Evolutionary conservation across 495 filamentous ascomycete genomes (phyloP).

Genomic region (Penicillium daleae): DNA sequence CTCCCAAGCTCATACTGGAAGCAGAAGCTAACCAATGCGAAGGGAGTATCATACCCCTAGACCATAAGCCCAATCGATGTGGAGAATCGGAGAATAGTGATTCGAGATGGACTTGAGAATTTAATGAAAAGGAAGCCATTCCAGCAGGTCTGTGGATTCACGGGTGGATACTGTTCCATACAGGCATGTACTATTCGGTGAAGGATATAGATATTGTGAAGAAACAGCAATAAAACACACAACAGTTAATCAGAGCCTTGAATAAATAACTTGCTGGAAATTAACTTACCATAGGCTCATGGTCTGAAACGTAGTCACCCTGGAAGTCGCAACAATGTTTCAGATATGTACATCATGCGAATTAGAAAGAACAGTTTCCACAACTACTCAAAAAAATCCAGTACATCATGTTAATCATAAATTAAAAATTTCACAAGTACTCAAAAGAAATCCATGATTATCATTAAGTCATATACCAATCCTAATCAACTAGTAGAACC

Average conservation of each 20-base stretch:
- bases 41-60: slow-evolving; percentile 51
- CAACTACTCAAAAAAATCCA: too few species aligned
- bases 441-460: neutral
- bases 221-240: neutral
- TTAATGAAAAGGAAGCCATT: neutral
- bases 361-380: too few species aligned
- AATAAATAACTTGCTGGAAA: too few species aligned
- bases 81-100: neutral
- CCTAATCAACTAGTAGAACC: slow-evolving; percentile 56
- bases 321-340: neutral
- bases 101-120: neutral
- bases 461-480: neutral
- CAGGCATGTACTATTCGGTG: neutral
- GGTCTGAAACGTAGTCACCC: too few species aligned
- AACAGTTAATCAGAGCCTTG: neutral
- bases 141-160: neutral
- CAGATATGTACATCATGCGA: too few species aligned
- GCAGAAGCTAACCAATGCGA: slow-evolving; percentile 32
- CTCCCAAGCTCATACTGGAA: slow-evolving; percentile 31
- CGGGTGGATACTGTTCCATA: neutral
- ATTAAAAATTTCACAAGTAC: neutral
- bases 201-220: neutral
- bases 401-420: too few species aligned
- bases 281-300: too few species aligned
- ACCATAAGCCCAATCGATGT: slow-evolving; percentile 42